Evolutionary conservation across 169 alveolate species (phyloP).

Genomic region (Plasmodium berghei): DNA sequence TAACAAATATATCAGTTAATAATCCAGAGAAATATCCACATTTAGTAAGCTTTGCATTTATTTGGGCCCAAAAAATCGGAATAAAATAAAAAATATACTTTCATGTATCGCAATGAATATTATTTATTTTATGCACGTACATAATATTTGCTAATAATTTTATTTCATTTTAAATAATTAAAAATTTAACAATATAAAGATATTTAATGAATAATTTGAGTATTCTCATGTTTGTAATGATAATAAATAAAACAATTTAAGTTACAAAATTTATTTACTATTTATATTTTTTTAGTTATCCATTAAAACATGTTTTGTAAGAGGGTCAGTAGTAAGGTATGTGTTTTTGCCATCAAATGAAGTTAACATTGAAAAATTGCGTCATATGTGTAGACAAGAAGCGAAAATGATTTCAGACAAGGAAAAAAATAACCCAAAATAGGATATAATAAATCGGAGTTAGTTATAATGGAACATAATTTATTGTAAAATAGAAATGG

Average conservation of each 20-base stretch:
- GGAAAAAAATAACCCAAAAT: constrained; percentile 55
- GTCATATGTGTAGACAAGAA: constrained; percentile 92
- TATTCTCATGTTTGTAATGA: too few species aligned
- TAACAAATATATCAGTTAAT: constrained; percentile 91
- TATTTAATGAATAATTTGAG: too few species aligned
- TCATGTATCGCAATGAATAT: too few species aligned
- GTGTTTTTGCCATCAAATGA: constrained; percentile 92
- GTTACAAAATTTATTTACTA: too few species aligned
- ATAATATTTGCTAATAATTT: too few species aligned
- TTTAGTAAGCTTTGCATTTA: constrained; percentile 80
- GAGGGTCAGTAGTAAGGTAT: constrained; percentile 96
- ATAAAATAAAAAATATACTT: too few species aligned
- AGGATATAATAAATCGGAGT: background rate
- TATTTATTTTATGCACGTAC: too few species aligned
- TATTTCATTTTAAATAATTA: too few species aligned
- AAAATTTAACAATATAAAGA: too few species aligned
- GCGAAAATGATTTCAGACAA: constrained; percentile 80
- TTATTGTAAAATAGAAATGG: background rate
- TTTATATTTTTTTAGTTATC: constrained; percentile 78
- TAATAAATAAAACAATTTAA: too few species aligned
- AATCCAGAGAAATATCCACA: constrained; percentile 94
- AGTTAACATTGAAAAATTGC: constrained; percentile 92
- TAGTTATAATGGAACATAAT: constrained; percentile 6
- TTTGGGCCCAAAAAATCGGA: background rate
- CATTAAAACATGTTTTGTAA: constrained; percentile 93